Conservation (phyloP, 352 stramenopile genomes). For the Pythium insidiosum region DNA sequence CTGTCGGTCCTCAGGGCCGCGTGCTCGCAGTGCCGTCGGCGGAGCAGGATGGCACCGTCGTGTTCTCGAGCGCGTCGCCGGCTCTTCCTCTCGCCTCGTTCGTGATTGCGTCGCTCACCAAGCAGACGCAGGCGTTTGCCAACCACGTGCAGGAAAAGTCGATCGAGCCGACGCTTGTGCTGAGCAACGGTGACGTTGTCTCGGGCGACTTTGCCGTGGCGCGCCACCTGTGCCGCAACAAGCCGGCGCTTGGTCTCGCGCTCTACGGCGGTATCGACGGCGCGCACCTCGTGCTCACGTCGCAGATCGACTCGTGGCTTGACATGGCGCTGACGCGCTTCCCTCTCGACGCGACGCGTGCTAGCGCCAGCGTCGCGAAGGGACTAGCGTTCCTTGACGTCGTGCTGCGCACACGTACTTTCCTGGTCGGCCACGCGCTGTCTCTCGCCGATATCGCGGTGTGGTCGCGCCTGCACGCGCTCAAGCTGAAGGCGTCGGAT, state of each 20-base stretch:
- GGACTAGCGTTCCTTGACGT: constrained; percentile 84
- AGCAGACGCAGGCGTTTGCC: too few relatives aligned
- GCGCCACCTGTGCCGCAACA: constrained; percentile 47
- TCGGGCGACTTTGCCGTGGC: constrained; percentile 76
- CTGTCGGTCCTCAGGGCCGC: too few relatives aligned
- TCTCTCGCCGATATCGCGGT: constrained; percentile 96
- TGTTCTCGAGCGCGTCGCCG: too few relatives aligned
- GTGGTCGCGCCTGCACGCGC: constrained; percentile 66
- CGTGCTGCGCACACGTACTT: constrained; percentile 86
- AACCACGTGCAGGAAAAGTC: constrained; percentile 39
- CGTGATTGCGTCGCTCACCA: constrained; percentile 48
- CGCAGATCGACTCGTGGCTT: constrained; percentile 90
- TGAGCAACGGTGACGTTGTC: constrained; percentile 43
- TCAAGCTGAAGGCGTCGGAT: constrained; percentile 39
- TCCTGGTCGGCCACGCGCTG: too few relatives aligned
- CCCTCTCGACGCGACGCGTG: constrained; percentile 11
- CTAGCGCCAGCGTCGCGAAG: too few relatives aligned
- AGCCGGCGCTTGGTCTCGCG: constrained; percentile 34
- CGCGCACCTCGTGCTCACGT: constrained; percentile 34
- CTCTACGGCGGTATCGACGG: too few relatives aligned
- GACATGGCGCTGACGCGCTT: constrained; percentile 86
- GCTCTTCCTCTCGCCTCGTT: constrained; percentile 58
- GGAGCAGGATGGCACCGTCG: constrained; percentile 48
- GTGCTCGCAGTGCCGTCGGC: constrained; percentile 31
- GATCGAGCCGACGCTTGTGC: constrained; percentile 59